Base-by-base conservation (phyloP, 495 filamentous ascomycete genomes). In the Opeltia flavorubescens region DNA sequence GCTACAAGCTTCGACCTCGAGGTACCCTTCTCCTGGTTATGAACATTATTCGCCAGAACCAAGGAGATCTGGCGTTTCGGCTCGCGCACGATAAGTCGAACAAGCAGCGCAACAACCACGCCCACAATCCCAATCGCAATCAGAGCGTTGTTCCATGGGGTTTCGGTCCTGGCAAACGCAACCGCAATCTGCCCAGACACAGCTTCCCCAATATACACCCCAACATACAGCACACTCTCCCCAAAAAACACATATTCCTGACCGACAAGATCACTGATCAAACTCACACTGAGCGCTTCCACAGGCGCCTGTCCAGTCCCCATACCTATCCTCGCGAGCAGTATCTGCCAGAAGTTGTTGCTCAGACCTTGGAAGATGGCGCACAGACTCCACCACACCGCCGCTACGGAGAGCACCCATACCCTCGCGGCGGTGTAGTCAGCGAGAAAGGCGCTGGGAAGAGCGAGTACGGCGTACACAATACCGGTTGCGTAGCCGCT, bases 401-500 rank as follows among this genome's bases (percentile, higher is more conserved):
- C 45, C 0, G 58, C 48, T 5, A 56, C 29, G 1, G 50, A 50
- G 11, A 64, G 46, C 5, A 54, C 40, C 56, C 58, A 61, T 17
- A 60, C 58, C 25, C 61, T 47, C 9, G 54, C 51, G 13, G 24
- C 28, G 9, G 51, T 54, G 34, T 55, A 60, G 38, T 64, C 61
- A 9, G 58, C 54, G 13, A 58, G 36, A 31, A 49, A 63, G 9
- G 60, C 60, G 0, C 53, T 39, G 1, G 55, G 60, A 1, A 63
- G 31, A 6, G 62, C 57, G 24, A 56, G 33, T 17, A 63, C 48
- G 2, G 61, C 57, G 29, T 59, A 62, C 5, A 62, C 52, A 17
- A 63, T 57, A 38, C 61, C 59, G 9, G 57, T 65, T 12, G 59
- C 57, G 38, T 63, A 65, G 8, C 61, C 58, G 17, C 51, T 59